phyloP scores from a whole-genome alignment of 1,139 yeast species.

The Hansenula sp. region DNA sequence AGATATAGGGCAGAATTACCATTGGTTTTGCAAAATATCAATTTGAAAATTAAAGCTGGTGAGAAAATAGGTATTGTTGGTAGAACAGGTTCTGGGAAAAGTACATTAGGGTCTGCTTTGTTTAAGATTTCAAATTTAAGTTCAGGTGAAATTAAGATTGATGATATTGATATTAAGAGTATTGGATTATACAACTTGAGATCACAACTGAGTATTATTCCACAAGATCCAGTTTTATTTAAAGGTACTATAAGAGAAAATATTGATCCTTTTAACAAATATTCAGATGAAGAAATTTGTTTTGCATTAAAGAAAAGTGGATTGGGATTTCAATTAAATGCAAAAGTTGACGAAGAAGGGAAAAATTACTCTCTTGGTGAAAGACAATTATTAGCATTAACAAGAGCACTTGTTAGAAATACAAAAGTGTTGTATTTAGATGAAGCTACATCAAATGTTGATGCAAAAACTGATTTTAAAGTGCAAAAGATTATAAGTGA shows the following conservation, averaged over 20 bases:
- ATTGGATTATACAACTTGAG: conserved; percentile 54
- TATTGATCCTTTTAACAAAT: conserved; percentile 55
- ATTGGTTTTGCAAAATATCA: conserved; percentile 44
- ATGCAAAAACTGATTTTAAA: conserved; percentile 62
- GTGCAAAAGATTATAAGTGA: conserved; percentile 56
- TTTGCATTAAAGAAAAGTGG: conserved; percentile 35
- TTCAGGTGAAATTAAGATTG: conserved; percentile 47
- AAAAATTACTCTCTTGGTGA: conserved; percentile 59
- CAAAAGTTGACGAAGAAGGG: neutral
- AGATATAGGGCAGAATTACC: conserved; percentile 65
- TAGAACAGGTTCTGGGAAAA: conserved; percentile 39
- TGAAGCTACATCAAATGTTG: conserved; percentile 78
- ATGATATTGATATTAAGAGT: conserved; percentile 50
- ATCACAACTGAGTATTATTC: conserved; percentile 56
- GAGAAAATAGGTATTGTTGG: conserved; percentile 62
- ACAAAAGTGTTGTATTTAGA: conserved; percentile 62
- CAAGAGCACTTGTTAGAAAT: conserved; percentile 64
- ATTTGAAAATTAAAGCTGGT: conserved; percentile 30
- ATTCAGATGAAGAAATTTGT: conserved; percentile 47
- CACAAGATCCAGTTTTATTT: conserved; percentile 70
- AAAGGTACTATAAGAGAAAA: conserved; percentile 58
- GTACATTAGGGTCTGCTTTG: conserved; percentile 58
- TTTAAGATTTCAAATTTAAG: conserved; percentile 53
- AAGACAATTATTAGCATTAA: conserved; percentile 64
- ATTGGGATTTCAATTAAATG: neutral